A percentile compares a stretch with the other conserved stretches of the same genome.
Evolutionary conservation across 257 asterid species (phyloP).

Genomic region (Solanum microdontum): DNA sequence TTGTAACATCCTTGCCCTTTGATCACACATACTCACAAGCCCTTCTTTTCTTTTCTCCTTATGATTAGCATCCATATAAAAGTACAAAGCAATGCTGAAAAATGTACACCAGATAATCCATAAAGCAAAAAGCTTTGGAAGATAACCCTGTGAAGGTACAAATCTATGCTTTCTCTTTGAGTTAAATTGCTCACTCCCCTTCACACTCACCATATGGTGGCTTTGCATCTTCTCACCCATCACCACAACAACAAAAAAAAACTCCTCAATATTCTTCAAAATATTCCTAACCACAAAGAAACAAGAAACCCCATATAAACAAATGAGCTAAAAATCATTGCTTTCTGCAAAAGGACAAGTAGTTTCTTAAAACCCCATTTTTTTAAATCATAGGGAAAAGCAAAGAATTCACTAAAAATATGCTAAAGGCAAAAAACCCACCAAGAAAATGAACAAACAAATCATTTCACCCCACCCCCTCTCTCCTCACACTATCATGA

Average conservation of each 20-base stretch:
- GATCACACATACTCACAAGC: slow-evolving; percentile 82
- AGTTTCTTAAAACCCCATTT: slow-evolving; percentile 26
- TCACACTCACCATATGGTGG: slow-evolving; percentile 52
- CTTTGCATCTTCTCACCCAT: slow-evolving; percentile 57
- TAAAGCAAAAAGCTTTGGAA: slow-evolving; percentile 25
- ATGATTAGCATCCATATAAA: slow-evolving; percentile 29
- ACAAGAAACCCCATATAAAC: slow-evolving; percentile 6
- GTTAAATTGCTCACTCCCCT: slow-evolving; percentile 38
- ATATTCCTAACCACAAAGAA: background rate
- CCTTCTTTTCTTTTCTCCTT: slow-evolving; percentile 62
- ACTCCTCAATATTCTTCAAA: slow-evolving; percentile 2
- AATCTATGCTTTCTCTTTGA: slow-evolving; percentile 35
- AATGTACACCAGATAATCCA: slow-evolving; percentile 29
- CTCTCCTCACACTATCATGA: background rate
- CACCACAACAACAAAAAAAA: background rate
- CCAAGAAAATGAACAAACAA: slow-evolving; percentile 7
- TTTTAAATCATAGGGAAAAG: slow-evolving; percentile 15
- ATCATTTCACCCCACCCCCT: slow-evolving; percentile 4
- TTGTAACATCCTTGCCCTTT: slow-evolving; percentile 93
- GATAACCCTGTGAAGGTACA: slow-evolving; percentile 16
- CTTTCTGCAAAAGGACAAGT: slow-evolving; percentile 11
- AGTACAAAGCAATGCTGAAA: slow-evolving; percentile 19
- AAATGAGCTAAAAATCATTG: slow-evolving; percentile 18
- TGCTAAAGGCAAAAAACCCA: slow-evolving; percentile 3
- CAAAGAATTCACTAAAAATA: background rate